phyloP scores from a whole-genome alignment of 331 rosid species.

The Dryas integrifolia region DNA sequence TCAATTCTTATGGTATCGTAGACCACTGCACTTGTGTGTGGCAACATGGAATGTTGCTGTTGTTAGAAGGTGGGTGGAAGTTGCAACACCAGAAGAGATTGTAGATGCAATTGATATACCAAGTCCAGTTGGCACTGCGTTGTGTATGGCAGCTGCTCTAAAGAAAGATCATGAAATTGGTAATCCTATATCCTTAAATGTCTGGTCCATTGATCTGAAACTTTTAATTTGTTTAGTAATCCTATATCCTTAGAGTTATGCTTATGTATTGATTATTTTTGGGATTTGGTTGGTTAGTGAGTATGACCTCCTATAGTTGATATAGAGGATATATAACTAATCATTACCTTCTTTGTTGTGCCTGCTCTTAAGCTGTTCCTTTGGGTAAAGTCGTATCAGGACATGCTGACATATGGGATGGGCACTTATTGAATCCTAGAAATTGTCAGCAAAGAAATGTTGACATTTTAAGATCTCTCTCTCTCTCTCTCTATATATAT shows the following conservation, averaged over 20 bases:
- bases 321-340: neutral
- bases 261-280: neutral
- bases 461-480: neutral
- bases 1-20: constrained; percentile 41
- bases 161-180: constrained; percentile 95
- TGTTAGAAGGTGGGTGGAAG: constrained; percentile 90
- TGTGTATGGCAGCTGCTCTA: constrained; percentile 96
- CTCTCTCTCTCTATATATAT: no score
- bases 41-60: constrained; percentile 91
- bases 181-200: constrained; percentile 33
- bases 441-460: neutral
- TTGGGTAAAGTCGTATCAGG: neutral
- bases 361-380: neutral
- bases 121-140: constrained; percentile 80
- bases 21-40: constrained; percentile 97
- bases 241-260: no score
- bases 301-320: neutral
- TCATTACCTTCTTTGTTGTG: neutral
- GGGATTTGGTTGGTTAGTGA: neutral
- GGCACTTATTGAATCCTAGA: neutral
- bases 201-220: constrained; percentile 4
- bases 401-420: neutral
- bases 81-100: constrained; percentile 76
- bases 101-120: constrained; percentile 76
- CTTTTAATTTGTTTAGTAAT: neutral